Evolutionary conservation across 208 protist species (phyloP), one percentile per base, ranked within the genome.

Genomic region (Leishmania guyanensis): DNA sequence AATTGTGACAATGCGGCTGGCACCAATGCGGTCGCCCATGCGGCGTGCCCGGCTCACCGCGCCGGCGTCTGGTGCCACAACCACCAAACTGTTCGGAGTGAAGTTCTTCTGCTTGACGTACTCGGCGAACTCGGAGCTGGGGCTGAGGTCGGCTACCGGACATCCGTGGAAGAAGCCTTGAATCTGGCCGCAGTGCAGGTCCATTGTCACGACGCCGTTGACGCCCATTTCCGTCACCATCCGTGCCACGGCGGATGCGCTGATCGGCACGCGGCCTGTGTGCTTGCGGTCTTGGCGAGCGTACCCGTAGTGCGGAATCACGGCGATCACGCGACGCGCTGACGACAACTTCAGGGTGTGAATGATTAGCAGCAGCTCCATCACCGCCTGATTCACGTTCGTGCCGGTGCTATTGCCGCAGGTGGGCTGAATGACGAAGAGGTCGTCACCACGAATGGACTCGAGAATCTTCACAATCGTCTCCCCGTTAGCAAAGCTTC

Each of bases 201-300:
- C 98, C 88, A 98, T 92, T 46, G 95, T 96, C 69, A 99, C 90
- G 29, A 99, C 94, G 75, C 95, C 89, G 83, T 98, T 90, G 5
- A 96, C 94, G 70, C 97, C 98, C 53, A 97, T 85, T 77, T 96
- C 91, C 51, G 95, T 96, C 75, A 99, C 93, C 87, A 99, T 93
- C 48, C 96, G 90, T 16, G 98, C 98, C 77, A 99, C 97, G 72
- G 95, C 95, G 48, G 92, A 97, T 26, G 97, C 98, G 73, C 97
- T 98, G 89, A 99, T 99, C 29, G 98, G 98, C 56, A 98, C 97
- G 65, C 98, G 94, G 1, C 96, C 82, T 43, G 94, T 91, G 76
- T 97, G 95, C 88, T 99, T 99, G 79, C 98, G 93, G 84, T 99
- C 98, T 89, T 99, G 98, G n/a, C 98, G 92, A 9, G 95, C 96